Conservation (phyloP, 768 basidiomycete species). For the Auricularia heimuer region DNA sequence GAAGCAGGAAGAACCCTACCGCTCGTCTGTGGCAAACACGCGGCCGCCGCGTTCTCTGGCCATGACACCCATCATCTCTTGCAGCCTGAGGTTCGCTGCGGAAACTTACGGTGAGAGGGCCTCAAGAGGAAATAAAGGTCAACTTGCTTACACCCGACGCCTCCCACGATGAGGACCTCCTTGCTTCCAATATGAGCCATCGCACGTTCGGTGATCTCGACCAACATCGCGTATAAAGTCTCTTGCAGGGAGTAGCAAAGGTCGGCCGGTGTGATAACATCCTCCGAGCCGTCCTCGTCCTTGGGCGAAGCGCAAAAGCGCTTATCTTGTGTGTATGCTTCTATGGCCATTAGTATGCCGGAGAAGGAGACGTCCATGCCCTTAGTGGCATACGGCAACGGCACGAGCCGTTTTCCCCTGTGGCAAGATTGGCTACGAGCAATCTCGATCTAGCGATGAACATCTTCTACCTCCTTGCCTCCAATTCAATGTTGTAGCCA, state of each 20-base stretch:
- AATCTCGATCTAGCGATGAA: slow-evolving; percentile 1
- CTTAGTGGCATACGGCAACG: slow-evolving; percentile 91
- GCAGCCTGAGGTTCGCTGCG: slow-evolving; percentile 81
- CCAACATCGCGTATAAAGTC: slow-evolving; percentile 94
- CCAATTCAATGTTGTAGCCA: slow-evolving; percentile 94
- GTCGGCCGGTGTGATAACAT: slow-evolving; percentile 89
- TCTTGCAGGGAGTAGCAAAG: slow-evolving; percentile 96
- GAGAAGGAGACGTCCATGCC: slow-evolving; percentile 97
- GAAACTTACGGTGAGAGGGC: background rate
- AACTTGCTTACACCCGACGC: slow-evolving; percentile 85
- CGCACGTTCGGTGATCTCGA: slow-evolving; percentile 96
- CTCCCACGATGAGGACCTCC: slow-evolving; percentile 95
- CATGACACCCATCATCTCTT: slow-evolving; percentile 99
- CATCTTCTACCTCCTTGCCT: slow-evolving; percentile 68
- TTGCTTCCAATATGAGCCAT: slow-evolving; percentile 98
- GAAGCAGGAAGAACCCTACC: slow-evolving; percentile 36
- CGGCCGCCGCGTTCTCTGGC: slow-evolving; percentile 77
- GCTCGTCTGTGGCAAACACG: slow-evolving; percentile 93
- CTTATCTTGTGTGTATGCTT: slow-evolving; percentile 80
- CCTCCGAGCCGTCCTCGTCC: slow-evolving; percentile 32
- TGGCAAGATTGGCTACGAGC: background rate
- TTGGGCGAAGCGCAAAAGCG: slow-evolving; percentile 40
- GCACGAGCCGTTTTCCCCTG: slow-evolving; percentile 75
- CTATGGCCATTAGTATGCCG: slow-evolving; percentile 82
- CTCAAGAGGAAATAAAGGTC: background rate